Evolutionary conservation across 441 rosid species (phyloP), one percentile per base, ranked within the genome.

Genomic region (Eruca vesicaria): DNA sequence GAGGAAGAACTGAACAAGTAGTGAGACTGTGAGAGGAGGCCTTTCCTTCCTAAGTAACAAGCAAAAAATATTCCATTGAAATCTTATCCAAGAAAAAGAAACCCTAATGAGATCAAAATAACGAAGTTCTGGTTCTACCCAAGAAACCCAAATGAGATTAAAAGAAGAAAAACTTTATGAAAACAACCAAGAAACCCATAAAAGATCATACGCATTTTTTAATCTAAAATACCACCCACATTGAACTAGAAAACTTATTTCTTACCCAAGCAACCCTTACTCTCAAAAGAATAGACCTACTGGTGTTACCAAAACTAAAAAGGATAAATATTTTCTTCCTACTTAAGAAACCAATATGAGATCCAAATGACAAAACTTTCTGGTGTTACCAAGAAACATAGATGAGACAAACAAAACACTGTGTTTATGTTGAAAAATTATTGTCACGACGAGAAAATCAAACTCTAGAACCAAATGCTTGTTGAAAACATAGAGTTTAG

Each of bases 1-100:
- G 73, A 88, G 82, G 71, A 91, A 89, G 85, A 86, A 87, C 74
- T 87, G 88, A 75, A 79, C 73, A 71, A 88, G 83, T 74, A 88
- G 79, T 50, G 79, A 23, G 63, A 87, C 75, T 10, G 90, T 87
- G 69, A 88, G 83, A 32, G 88, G 84, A 12, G 93, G 92, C 48
- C 90, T 87, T 55, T 91, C 90, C 74, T 89, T 89, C 85, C 90
- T 85, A 87, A 14, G 7, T 36, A 56, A 21, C 26, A 56, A 36
- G 53, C 14, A 60, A 33, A 18, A 7, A 14, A 9, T 0, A 14
- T 53, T 33, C 12, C 6, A 32, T 19, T 68, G 19, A 52, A 48
- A 67, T 53, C 19, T 67, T 67, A 50, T 0, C 9, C 12, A 68
- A 10, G 10, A 35, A 68, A 52, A n/a, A 1, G 4, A 58, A 28